Evolutionary conservation across 2,329 filamentous ascomycete genomes (phyloP).

Genomic region (Colletotrichum phormii): DNA sequence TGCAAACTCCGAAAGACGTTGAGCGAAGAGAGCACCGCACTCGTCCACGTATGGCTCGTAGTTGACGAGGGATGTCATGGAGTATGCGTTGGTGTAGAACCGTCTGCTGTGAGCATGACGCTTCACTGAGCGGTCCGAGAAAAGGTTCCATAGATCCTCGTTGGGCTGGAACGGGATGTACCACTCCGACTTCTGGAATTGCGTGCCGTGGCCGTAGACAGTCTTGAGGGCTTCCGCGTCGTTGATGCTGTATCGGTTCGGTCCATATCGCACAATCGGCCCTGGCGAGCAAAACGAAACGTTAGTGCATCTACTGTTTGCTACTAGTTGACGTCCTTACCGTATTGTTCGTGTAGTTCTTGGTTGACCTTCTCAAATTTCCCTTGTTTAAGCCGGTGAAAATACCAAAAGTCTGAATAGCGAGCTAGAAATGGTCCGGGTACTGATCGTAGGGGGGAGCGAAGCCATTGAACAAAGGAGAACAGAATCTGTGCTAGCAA

Average conservation of each 20-base stretch:
- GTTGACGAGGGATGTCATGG: conserved; percentile 58
- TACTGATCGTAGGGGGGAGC: conserved; percentile 42
- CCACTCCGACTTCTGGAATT: conserved; percentile 51
- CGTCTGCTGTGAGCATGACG: conserved; percentile 52
- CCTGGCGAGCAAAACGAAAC: conserved; percentile 38
- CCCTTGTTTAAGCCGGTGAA: conserved; percentile 41
- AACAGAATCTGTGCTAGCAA: neutral
- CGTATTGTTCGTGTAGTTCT: conserved; percentile 45
- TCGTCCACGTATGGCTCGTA: conserved; percentile 63
- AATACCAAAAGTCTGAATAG: conserved; percentile 46
- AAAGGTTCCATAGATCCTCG: conserved; percentile 42
- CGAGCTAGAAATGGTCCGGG: conserved; percentile 43
- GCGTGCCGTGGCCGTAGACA: conserved; percentile 46
- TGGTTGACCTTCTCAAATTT: conserved; percentile 44
- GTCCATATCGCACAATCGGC: conserved; percentile 58
- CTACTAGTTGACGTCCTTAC: conserved; percentile 23
- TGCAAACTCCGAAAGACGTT: conserved; percentile 52
- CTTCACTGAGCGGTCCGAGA: conserved; percentile 48
- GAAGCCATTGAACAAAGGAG: conserved; percentile 3
- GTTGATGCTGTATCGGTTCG: conserved; percentile 59
- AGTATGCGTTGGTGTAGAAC: conserved; percentile 57
- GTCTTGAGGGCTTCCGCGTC: conserved; percentile 52
- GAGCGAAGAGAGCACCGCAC: conserved; percentile 54
- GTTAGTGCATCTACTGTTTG: neutral
- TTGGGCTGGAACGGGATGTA: conserved; percentile 41